Evolutionary conservation across 2,329 filamentous ascomycete genomes (phyloP), one percentile per base, ranked within the genome.

Genomic region (Neophaeococcomyces mojaviensis): DNA sequence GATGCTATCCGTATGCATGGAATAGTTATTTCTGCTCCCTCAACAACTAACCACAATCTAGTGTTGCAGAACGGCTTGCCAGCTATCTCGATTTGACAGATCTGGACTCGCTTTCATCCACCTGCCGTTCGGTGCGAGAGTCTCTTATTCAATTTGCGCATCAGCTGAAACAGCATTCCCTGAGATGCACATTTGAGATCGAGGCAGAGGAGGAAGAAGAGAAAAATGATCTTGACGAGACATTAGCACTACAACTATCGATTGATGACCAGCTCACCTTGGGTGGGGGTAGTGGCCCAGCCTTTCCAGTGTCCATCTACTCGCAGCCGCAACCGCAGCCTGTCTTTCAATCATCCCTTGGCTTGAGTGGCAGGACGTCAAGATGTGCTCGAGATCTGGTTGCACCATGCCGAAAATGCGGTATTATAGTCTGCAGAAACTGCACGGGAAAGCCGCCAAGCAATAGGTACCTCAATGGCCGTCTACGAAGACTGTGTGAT

Each of bases 311-410:
- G 8, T 24, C 32, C 24, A 31, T 39, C 13, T 33, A 39, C 24
- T 15, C 30, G 16, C 12, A 38, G 4, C 30, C 28, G 32, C 33
- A 38, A 8, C 30, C 28, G 32, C 33, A 28, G 32, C 41, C 41
- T 36, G 9, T 24, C 2, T 46, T 36, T 28, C 37, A 38, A 19
- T 60, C 22, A 55, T 64, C 7, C 61, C 61, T 2, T 65, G 64
- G 42, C 58, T 77, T 78, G 66, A 56, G 73, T 52, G 82, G 84
- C 43, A 90, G 87, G 64, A 74, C 85, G 22, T 82, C 85, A 4
- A 75, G 76, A 56, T 97, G 90, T 62, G 90, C 90, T 18, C 76
- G 87, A 50, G 90, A 96, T 64, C 78, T 94, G 78, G 90, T 97
- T 4, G 78, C 75, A 34, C 82, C 84, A 55, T 96, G 90, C 64